Base-by-base conservation (phyloP, 164 flowering plant genomes). In the Cinnamomum chago region DNA sequence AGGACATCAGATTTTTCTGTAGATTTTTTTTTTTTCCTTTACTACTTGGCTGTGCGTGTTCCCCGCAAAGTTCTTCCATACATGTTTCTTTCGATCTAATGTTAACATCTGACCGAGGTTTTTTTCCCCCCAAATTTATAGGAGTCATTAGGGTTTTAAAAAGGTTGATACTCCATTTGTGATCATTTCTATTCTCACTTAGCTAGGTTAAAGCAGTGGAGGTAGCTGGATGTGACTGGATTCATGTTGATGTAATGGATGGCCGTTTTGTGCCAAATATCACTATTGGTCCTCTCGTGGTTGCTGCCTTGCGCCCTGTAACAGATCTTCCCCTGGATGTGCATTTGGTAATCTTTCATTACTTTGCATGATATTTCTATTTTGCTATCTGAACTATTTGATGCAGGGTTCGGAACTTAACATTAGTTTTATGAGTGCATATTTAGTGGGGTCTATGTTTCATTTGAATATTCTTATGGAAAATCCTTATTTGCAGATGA, bases 231-330 rank as follows among this genome's bases (percentile, higher is more conserved):
- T 95, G 98, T 86, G 99, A 95, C 79, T 95, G 99, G 99, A 95
- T 95, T 79, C 99, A 95, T 89, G 97, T 95, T 64, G 99, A 95
- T 87, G 99, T 95, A 22, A 93, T 95, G 99, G 99, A 95, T 83
- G 99, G 99, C 5, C 93, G 97, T 40, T 95, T 95, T 85, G 99
- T 95, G 77, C 99, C 99, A 22, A 95, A 93, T 80, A 95, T 95
- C 70, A 93, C 99, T 50, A 95, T 95, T 76, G 98, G 99, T 58
- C 99, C 99, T 70, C 97, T 95, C 78, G 89, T 93, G 22, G 99
- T 95, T 27, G 94, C 87, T 88, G 98, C 99, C n/a, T 77, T 95
- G 82, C 97, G 99, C 60, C 98, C 98, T 40, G 90, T 93, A 76
- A 95, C 98, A 30, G 95, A 93, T 83, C 97, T 95, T 76, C 99